A percentile compares a stretch with the other conserved stretches of the same genome.
phyloP scores from a whole-genome alignment of 1,284 basidiomycete genomes.

The Trichosporon ovoides region DNA sequence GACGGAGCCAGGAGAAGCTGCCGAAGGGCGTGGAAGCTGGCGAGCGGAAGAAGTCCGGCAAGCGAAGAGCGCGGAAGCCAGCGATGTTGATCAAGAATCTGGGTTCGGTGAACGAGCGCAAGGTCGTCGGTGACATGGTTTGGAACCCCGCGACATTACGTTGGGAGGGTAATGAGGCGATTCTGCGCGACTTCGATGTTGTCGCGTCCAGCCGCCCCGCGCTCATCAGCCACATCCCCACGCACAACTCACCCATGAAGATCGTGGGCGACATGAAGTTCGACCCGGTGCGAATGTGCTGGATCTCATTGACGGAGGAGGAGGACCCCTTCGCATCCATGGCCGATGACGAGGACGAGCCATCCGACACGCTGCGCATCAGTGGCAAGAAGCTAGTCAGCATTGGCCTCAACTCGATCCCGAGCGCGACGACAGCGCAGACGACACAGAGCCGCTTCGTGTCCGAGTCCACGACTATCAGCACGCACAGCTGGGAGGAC shows the following conservation, averaged over 20 bases:
- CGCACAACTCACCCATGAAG: slow-evolving; percentile 45
- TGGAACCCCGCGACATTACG: slow-evolving; percentile 84
- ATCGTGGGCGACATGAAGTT: slow-evolving; percentile 97
- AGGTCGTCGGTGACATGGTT: slow-evolving; percentile 90
- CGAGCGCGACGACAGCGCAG: background rate
- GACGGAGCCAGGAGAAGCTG: background rate
- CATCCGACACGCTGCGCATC: slow-evolving; percentile 48
- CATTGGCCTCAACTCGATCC: slow-evolving; percentile 18
- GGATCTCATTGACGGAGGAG: slow-evolving; percentile 87
- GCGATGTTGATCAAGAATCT: slow-evolving; percentile 70
- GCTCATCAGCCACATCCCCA: slow-evolving; percentile 73
- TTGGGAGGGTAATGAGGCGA: slow-evolving; percentile 95
- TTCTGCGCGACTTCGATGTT: slow-evolving; percentile 81
- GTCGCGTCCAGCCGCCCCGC: slow-evolving; percentile 85
- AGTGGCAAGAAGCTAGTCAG: slow-evolving; percentile 37
- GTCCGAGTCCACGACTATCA: slow-evolving; percentile 31
- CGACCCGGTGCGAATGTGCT: slow-evolving; percentile 87
- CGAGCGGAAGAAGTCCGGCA: slow-evolving; percentile 29
- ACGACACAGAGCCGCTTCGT: slow-evolving; percentile 10
- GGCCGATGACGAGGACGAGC: slow-evolving; percentile 75
- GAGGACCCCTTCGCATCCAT: slow-evolving; percentile 85
- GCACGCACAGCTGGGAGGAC: slow-evolving; percentile 21
- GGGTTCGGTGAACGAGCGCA: slow-evolving; percentile 63
- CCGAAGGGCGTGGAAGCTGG: slow-evolving; percentile 46
- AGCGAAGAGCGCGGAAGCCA: slow-evolving; percentile 60